These are phyloP conservation scores for Hysterium pulicare DNA, from an alignment of 2,329 filamentous ascomycete genomes.

Conservation along the genomic window DNA sequence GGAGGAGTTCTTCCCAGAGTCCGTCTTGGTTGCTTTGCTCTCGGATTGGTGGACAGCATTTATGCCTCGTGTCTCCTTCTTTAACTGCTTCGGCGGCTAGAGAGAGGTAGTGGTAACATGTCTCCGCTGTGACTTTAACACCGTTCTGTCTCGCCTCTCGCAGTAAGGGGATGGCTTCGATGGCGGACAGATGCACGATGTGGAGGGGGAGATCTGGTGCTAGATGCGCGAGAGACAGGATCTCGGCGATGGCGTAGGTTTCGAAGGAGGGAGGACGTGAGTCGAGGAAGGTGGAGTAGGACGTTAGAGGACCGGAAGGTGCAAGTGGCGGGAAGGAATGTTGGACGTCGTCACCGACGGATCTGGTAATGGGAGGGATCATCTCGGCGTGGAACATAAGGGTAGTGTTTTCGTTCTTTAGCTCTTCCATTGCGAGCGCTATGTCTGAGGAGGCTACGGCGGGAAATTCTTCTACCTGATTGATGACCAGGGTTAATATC, in stretches of 20 bases:
- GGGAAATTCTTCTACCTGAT: slow-evolving; percentile 91
- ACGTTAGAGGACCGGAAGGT: slow-evolving; percentile 67
- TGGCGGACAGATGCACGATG: slow-evolving; percentile 90
- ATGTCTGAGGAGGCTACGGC: slow-evolving; percentile 81
- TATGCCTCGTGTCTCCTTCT: slow-evolving; percentile 85
- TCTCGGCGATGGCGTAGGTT: slow-evolving; percentile 83
- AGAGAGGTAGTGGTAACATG: slow-evolving; percentile 91
- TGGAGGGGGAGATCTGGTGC: slow-evolving; percentile 83
- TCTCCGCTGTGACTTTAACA: slow-evolving; percentile 87
- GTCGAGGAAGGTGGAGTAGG: slow-evolving; percentile 87
- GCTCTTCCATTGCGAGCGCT: slow-evolving; percentile 70
- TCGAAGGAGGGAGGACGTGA: slow-evolving; percentile 88
- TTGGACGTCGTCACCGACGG: slow-evolving; percentile 74
- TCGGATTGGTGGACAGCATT: slow-evolving; percentile 92
- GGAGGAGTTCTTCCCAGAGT: slow-evolving; percentile 75
- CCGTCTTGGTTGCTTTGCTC: slow-evolving; percentile 75
- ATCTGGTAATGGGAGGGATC: slow-evolving; percentile 81
- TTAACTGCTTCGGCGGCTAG: slow-evolving; percentile 77
- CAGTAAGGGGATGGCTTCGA: slow-evolving; percentile 79
- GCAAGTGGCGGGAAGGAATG: slow-evolving; percentile 65
- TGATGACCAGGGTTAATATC: background rate
- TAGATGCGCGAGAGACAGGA: slow-evolving; percentile 73
- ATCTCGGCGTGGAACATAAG: slow-evolving; percentile 99
- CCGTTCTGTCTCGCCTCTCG: slow-evolving; percentile 68
- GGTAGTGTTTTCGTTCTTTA: slow-evolving; percentile 79